These are phyloP conservation scores for Cercospora zeina DNA, from an alignment of 2,329 filamentous ascomycete genomes.

Conservation along the genomic window DNA sequence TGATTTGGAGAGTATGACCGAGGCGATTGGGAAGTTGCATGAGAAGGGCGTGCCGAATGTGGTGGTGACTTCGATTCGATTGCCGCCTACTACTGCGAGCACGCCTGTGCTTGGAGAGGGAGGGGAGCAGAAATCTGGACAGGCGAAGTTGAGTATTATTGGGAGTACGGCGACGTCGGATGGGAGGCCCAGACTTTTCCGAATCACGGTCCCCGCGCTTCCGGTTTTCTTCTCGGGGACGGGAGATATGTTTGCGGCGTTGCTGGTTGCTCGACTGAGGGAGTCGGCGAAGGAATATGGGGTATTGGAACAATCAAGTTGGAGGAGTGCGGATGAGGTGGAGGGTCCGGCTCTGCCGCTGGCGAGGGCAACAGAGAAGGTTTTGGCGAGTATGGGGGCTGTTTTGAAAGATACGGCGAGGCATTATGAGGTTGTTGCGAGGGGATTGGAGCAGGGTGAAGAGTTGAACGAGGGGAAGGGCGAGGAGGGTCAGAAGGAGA, in stretches of 20 bases:
- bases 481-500: constrained; percentile 46
- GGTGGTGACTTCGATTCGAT: constrained; percentile 84
- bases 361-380: constrained; percentile 79
- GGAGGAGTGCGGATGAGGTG: constrained; percentile 76
- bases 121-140: background rate
- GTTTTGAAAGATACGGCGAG: constrained; percentile 69
- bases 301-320: constrained; percentile 61
- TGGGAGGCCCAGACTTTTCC: constrained; percentile 76
- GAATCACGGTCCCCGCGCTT: constrained; percentile 79
- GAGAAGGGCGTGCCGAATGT: constrained; percentile 72
- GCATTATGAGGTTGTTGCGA: constrained; percentile 66
- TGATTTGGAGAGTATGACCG: constrained; percentile 69
- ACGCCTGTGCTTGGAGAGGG: constrained; percentile 37
- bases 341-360: constrained; percentile 71
- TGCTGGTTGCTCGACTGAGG: constrained; percentile 82
- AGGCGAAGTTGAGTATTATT: constrained; percentile 57
- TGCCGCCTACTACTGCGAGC: constrained; percentile 57
- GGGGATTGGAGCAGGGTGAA: constrained; percentile 43
- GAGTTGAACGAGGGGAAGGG: constrained; percentile 49
- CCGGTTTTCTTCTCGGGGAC: constrained; percentile 96
- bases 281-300: constrained; percentile 66
- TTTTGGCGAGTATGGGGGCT: constrained; percentile 88
- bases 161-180: constrained; percentile 70
- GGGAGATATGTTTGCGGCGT: constrained; percentile 95
- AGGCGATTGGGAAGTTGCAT: constrained; percentile 77